Conservation (phyloP, 441 rosid genomes). For the Manihot esculenta region DNA sequence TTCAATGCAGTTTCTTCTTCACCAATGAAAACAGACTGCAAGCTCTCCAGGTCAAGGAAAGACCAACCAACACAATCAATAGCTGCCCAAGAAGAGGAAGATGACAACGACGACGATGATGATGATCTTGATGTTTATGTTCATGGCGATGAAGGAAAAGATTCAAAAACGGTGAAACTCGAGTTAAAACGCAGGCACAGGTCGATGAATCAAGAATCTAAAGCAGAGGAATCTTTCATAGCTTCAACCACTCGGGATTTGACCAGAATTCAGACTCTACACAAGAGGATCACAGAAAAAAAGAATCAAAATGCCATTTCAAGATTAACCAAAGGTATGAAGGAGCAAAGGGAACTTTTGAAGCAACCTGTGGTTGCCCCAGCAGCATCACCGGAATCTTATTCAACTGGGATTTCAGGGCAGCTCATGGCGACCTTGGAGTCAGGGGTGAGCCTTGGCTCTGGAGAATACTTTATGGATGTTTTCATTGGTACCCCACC, state of each 20-base stretch:
- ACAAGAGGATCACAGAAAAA: slow-evolving; percentile 57
- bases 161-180: slow-evolving; percentile 49
- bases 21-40: slow-evolving; percentile 49
- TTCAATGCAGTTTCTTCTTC: slow-evolving; percentile 68
- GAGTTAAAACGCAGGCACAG: slow-evolving; percentile 46
- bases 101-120: background rate
- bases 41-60: slow-evolving; percentile 41
- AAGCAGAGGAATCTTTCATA: slow-evolving; percentile 40
- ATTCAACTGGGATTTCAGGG: slow-evolving; percentile 33
- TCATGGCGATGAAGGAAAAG: background rate
- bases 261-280: slow-evolving; percentile 62
- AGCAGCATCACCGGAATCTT: slow-evolving; percentile 37
- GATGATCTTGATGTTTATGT: slow-evolving; percentile 20
- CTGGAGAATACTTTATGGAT: slow-evolving; percentile 90
- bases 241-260: slow-evolving; percentile 58
- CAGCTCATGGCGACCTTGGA: slow-evolving; percentile 73
- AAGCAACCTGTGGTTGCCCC: slow-evolving; percentile 10
- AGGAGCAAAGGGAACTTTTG: background rate
- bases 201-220: slow-evolving; percentile 26
- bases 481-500: slow-evolving; percentile 89
- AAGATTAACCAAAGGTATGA: slow-evolving; percentile 29
- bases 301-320: slow-evolving; percentile 62
- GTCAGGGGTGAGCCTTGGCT: slow-evolving; percentile 70
- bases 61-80: slow-evolving; percentile 23
- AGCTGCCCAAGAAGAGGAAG: slow-evolving; percentile 14